Base-by-base conservation (phyloP, 768 basidiomycete genomes). In the Rhizopogon sp. region DNA sequence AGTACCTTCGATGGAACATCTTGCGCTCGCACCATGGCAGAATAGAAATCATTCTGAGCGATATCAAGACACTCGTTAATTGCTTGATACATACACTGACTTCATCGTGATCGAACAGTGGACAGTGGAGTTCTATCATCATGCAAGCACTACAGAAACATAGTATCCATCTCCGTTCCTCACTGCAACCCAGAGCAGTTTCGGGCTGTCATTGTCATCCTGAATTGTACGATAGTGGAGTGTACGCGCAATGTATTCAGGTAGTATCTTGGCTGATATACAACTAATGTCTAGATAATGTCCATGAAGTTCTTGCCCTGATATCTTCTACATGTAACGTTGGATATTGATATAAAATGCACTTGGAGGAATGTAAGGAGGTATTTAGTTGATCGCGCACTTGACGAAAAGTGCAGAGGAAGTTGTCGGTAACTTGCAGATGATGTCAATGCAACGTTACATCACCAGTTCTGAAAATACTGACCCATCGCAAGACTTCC, bases 391-490 rank as follows among this genome's bases (percentile, higher is more conserved):
- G 33, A 92, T 68, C 16, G 77, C 71, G 44, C 87, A 80, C 54
- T 80, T 72, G 20, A 96, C 85, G 63, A 98, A 97, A 16, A 98
- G 76, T 93, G 90, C 37, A 98, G 73, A 0, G 96, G 93, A 5
- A 98, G 69, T 70, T 98, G 90, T 7, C 91, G 84, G 66, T 87
- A 98, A 1, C 96, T 95, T 92, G 43, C 4, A 43, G 28, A 56
- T 25, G 8, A 44, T 44, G 3, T 42, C n/a, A 43, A 42, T 11
- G 29, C 41, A 39, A 7, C 3, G 20, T 44, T 28, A 25, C 33
- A 39, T 5, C 33, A 16, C 35, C 20, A 29, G 11, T 9, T 25
- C 25, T 29, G 25, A 49, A 54, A 39, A 6, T 17, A 25, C 33
- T 14, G 59, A 93, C 91, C 93, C 65, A 77, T 78, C 58, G 84